Base-by-base conservation (phyloP, 495 filamentous ascomycete genomes). In the Delitschia confertaspora region DNA sequence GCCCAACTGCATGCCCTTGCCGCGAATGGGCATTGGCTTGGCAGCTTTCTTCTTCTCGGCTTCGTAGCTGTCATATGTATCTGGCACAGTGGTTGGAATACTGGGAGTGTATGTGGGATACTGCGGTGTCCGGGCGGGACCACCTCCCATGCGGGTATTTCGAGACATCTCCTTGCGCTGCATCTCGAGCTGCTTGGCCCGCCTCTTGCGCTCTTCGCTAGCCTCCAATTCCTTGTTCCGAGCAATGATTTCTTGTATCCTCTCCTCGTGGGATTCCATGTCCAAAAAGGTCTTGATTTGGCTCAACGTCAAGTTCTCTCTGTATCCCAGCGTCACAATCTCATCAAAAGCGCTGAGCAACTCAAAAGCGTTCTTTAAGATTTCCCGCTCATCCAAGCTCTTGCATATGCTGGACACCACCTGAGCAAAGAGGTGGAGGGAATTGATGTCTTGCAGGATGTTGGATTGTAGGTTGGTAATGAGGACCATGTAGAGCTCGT, bases 381-480 rank as follows among this genome's bases (percentile, higher is more conserved):
- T 98, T 61, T 96, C 91, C 40, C 87, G 74, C 69, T 98, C 91
- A 59, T 98, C 91, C 24, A 96, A 65, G 57, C 76, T 93, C 69
- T 88, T 94, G 75, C 91, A 98, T 36, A 93, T 91, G 62, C 83
- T 93, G 31, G 82, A 83, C 18, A 94, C 91, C 2, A 98, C 88
- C 71, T 98, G 91, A 38, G 88, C 89, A 56, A 96, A 98, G 4
- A 96, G 74, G 60, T 96, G 91, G 33, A 98, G 77, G 32, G 89
- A 94, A 65, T 96, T 88, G 58, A 98, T 98, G 60, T 98, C 91
- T 69, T 98, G 91, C 22, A 98, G 75, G 53, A 96, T 98, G 69
- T 98, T 98, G 56, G 87, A 94, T 74, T 96, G 89, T 45, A 86
- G 85, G 71, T 96, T 96, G 68, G 93, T 98, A 65, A 98, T 96